Evolutionary conservation across 2,329 filamentous ascomycete genomes (phyloP).

Genomic region (Ceratocystis diversiconidia): DNA sequence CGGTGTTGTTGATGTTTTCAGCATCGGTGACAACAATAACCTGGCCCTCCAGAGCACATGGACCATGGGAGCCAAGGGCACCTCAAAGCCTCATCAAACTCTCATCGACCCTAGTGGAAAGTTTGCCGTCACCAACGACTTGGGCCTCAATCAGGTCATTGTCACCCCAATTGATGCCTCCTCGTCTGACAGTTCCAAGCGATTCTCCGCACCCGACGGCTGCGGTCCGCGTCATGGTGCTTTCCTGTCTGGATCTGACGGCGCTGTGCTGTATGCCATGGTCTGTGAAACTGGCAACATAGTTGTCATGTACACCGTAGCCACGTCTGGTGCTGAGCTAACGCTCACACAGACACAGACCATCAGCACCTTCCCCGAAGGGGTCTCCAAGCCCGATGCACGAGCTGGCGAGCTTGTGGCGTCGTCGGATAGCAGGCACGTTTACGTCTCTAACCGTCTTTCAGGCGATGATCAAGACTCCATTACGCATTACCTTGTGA

Average conservation of each 20-base stretch:
- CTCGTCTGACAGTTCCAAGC: constrained; percentile 27
- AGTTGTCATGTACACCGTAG: constrained; percentile 24
- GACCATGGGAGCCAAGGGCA: constrained; percentile 24
- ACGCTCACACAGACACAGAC: constrained; percentile 3
- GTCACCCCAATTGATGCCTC: constrained; percentile 33
- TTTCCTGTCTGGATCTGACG: constrained; percentile 12
- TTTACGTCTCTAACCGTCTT: constrained; percentile 40
- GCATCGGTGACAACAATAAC: constrained; percentile 23
- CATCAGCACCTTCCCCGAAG: constrained; percentile 8
- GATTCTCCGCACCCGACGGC: constrained; percentile 25
- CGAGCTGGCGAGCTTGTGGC: constrained; percentile 34
- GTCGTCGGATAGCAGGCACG: constrained; percentile 29
- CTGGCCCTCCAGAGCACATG: constrained; percentile 8
- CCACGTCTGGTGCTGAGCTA: constrained; percentile 16
- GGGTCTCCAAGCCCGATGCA: constrained; percentile 24
- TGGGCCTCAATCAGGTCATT: constrained; percentile 35
- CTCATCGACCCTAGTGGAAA: constrained; percentile 35
- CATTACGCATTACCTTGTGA: constrained; percentile 33
- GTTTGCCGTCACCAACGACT: constrained; percentile 36
- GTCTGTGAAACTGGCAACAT: constrained; percentile 19
- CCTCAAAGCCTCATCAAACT: constrained; percentile 34
- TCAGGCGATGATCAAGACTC: constrained; percentile 33
- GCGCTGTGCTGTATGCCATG: constrained; percentile 18
- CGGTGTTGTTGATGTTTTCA: constrained; percentile 24
- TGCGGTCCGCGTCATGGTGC: constrained; percentile 36